Evolutionary conservation across 2,329 filamentous ascomycete species (phyloP).

Genomic region (Botryotinia narcissicola): DNA sequence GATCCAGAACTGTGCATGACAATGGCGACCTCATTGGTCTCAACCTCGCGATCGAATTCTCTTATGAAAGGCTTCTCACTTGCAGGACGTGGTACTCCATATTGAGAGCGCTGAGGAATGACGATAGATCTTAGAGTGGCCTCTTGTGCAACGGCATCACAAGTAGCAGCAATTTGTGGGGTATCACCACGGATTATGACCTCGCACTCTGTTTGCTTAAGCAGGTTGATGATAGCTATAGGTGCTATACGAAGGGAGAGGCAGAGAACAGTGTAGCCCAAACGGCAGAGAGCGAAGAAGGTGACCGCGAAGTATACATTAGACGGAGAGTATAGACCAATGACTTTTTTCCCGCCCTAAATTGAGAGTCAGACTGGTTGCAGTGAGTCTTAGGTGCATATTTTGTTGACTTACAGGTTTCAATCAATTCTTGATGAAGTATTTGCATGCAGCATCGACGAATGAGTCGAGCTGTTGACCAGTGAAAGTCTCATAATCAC

Average conservation of each 20-base stretch:
- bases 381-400: background rate
- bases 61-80: conserved; percentile 13
- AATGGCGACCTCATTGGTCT: conserved; percentile 19
- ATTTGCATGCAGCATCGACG: conserved; percentile 29
- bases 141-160: conserved; percentile 13
- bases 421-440: conserved; percentile 15
- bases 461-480: conserved; percentile 28
- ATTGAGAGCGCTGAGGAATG: conserved; percentile 21
- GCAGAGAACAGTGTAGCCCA: conserved; percentile 53
- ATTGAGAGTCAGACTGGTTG: background rate
- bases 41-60: conserved; percentile 18
- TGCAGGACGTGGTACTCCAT: conserved; percentile 14
- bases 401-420: conserved; percentile 21
- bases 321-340: conserved; percentile 33
- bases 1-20: conserved; percentile 45
- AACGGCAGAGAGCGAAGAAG: conserved; percentile 50
- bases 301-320: conserved; percentile 50
- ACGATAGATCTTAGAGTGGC: conserved; percentile 16
- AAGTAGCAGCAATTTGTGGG: conserved; percentile 9
- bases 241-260: conserved; percentile 53
- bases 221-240: conserved; percentile 48
- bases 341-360: conserved; percentile 21
- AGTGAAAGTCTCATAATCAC: conserved; percentile 28
- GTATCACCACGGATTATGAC: conserved; percentile 24
- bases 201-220: conserved; percentile 41